phyloP scores from a whole-genome alignment of 805 yeast genomes.

The Metschnikowia reukaufii region DNA sequence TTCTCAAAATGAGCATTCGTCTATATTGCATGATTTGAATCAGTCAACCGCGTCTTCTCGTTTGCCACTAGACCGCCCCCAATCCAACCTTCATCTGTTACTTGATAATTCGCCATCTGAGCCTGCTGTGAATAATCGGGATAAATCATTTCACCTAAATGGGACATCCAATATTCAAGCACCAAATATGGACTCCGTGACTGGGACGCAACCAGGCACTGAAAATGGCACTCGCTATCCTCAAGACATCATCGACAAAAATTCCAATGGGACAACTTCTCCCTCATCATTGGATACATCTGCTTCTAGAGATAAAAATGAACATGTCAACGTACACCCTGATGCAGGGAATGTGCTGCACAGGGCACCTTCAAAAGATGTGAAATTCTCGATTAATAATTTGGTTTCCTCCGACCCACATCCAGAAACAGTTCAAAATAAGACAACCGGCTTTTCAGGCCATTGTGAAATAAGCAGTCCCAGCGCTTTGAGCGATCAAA shows the following conservation, averaged over 20 bases:
- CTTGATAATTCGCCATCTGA: slow-evolving; percentile 1
- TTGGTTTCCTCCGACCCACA: slow-evolving; percentile 2
- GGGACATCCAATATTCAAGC: neutral
- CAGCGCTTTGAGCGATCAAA: neutral
- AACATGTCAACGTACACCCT: no score
- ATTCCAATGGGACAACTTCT: no score
- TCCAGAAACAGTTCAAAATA: neutral
- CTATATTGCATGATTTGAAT: neutral
- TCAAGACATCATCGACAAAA: neutral
- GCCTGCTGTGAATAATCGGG: neutral
- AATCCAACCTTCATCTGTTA: slow-evolving; percentile 5
- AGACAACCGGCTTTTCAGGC: neutral
- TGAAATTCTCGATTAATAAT: slow-evolving; percentile 4
- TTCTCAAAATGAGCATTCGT: neutral
- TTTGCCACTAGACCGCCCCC: slow-evolving; percentile 1
- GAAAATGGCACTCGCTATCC: neutral
- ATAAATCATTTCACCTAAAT: neutral
- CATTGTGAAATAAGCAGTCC: neutral
- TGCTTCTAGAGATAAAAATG: no score
- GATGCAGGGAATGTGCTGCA: neutral
- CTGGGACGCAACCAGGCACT: neutral
- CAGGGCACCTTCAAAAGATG: neutral
- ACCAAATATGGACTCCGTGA: neutral
- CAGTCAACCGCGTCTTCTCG: neutral
- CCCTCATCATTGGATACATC: neutral